Percentiles rank a stretch among this genome's conserved stretches.
Evolutionary conservation across 257 asterid genomes (phyloP).

Genomic region (Petunia axillaris): DNA sequence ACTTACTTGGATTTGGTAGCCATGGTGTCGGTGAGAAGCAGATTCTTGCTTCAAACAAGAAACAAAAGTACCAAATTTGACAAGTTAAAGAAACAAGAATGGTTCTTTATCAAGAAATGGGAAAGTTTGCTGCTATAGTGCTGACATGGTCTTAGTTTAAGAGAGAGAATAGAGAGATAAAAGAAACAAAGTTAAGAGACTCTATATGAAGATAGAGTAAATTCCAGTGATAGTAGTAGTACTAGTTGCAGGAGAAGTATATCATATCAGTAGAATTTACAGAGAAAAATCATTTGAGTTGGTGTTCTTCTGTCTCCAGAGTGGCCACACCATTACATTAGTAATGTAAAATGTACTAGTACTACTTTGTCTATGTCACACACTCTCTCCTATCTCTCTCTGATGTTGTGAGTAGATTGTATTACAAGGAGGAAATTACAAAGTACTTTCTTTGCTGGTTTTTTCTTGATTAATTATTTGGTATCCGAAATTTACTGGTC

Average conservation of each 20-base stretch:
- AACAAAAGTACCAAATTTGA: background rate
- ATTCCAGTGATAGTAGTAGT: slow-evolving; percentile 11
- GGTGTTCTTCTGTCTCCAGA: slow-evolving; percentile 29
- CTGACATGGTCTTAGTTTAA: slow-evolving; percentile 23
- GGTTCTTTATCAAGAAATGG: background rate
- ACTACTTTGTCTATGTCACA: slow-evolving; percentile 9
- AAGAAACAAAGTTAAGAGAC: slow-evolving; percentile 23
- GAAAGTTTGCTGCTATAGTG: slow-evolving; percentile 26
- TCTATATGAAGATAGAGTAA: slow-evolving; percentile 19
- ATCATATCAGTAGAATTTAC: slow-evolving; percentile 24
- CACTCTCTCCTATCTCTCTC: background rate
- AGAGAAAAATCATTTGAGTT: slow-evolving; percentile 30
- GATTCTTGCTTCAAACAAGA: slow-evolving; percentile 17
- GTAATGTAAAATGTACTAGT: background rate
- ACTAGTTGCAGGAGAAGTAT: slow-evolving; percentile 16
- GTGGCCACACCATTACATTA: slow-evolving; percentile 25
- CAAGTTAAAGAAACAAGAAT: slow-evolving; percentile 14
- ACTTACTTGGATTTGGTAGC: slow-evolving; percentile 86
- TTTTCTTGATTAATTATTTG: no score
- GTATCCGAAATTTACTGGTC: no score
- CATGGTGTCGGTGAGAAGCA: slow-evolving; percentile 45
- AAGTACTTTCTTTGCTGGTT: background rate
- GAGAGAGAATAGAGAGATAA: background rate
- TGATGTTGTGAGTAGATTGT: background rate
- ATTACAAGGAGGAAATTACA: background rate